Conservation (phyloP, 805 yeast genomes). For the Nakazawaea siamensis region DNA sequence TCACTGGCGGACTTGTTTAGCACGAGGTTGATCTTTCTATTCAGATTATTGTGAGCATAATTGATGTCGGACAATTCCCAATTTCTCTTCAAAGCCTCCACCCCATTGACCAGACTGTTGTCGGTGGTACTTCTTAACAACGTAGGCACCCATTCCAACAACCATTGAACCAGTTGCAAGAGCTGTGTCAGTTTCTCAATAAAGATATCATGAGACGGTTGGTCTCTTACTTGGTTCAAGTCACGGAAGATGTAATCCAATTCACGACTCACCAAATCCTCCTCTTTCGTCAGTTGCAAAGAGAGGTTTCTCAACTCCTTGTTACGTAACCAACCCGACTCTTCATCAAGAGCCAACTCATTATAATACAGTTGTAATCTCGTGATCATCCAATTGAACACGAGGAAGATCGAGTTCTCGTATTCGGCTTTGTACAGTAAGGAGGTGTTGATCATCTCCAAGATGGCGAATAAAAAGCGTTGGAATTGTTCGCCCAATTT, state of each 20-base stretch:
- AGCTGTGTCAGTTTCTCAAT: conserved; percentile 37
- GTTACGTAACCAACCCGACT: conserved; percentile 27
- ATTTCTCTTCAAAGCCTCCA: conserved; percentile 18
- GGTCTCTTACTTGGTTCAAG: conserved; percentile 16
- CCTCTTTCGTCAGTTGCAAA: conserved; percentile 18
- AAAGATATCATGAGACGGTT: conserved; percentile 23
- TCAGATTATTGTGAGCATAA: conserved; percentile 3
- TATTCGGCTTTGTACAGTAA: conserved; percentile 49
- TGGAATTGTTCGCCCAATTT: conserved; percentile 29
- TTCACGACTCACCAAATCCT: conserved; percentile 18
- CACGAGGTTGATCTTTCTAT: conserved; percentile 16
- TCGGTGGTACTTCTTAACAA: conserved; percentile 29
- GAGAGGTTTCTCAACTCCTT: conserved; percentile 23
- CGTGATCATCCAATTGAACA: conserved; percentile 29
- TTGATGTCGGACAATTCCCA: conserved; percentile 21
- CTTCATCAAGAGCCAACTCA: conserved; percentile 13
- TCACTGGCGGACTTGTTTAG: conserved; percentile 19
- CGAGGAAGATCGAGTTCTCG: conserved; percentile 33
- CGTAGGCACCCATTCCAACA: conserved; percentile 51
- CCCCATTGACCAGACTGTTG: not conserved
- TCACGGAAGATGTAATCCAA: conserved; percentile 16
- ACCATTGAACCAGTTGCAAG: conserved; percentile 47
- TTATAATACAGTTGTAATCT: conserved; percentile 24
- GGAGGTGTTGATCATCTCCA: conserved; percentile 49
- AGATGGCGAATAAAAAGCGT: conserved; percentile 28